These are phyloP conservation scores for Diaporthe sp. DNA, from an alignment of 2,329 filamentous ascomycete species.

Conservation along the genomic window DNA sequence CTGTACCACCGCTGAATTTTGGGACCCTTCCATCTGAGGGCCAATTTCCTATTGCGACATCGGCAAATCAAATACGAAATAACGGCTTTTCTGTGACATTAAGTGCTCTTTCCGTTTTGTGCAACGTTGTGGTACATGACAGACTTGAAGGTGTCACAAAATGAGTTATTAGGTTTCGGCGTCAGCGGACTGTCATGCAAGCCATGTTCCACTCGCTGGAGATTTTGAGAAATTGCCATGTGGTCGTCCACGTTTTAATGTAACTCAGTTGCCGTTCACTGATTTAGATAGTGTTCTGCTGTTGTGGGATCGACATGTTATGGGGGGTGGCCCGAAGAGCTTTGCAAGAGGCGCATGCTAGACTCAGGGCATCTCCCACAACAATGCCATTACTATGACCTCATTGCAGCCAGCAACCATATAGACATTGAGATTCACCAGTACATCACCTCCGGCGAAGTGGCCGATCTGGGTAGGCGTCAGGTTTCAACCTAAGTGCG, in stretches of 20 bases:
- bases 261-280: accelerated
- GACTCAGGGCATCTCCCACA: background rate
- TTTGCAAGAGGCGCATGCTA: background rate
- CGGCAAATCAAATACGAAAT: background rate
- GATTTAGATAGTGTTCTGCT: background rate
- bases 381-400: background rate
- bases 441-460: background rate
- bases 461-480: conserved; percentile 15
- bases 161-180: background rate
- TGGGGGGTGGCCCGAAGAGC: background rate
- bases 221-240: background rate
- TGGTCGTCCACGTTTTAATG: background rate
- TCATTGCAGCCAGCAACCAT: background rate
- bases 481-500: background rate
- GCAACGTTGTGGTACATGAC: background rate
- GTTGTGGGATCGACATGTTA: background rate
- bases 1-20: background rate
- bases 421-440: background rate
- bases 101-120: background rate
- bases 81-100: background rate
- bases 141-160: background rate
- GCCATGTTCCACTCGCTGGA: background rate
- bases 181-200: background rate
- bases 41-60: background rate
- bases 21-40: too few species aligned